Conservation (phyloP, 352 stramenopile species). For the Pythium sp. region DNA sequence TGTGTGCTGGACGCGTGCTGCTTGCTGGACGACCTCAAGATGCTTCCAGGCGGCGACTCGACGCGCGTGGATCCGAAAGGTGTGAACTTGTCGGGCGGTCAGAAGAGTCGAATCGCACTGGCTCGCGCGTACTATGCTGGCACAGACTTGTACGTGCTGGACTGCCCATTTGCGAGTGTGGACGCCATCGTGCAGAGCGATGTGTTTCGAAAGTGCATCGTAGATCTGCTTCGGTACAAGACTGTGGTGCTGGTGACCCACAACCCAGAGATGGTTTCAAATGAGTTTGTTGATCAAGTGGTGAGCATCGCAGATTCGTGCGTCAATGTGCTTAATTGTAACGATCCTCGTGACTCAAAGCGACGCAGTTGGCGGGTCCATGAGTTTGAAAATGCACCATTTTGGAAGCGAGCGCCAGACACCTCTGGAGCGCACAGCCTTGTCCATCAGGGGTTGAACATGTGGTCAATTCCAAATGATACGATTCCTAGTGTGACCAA, state of each 20-base stretch:
- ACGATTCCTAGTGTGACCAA: background rate
- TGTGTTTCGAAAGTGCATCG: constrained; percentile 49
- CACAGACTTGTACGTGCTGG: constrained; percentile 47
- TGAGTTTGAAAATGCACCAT: background rate
- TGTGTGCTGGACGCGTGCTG: constrained; percentile 26
- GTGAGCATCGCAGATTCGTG: constrained; percentile 15
- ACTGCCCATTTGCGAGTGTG: constrained; percentile 45
- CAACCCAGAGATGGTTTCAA: constrained; percentile 43
- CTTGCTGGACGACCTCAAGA: constrained; percentile 19
- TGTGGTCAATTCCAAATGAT: background rate
- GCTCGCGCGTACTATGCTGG: constrained; percentile 51
- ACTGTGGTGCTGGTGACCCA: constrained; percentile 50
- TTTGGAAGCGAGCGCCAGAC: background rate
- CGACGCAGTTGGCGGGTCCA: background rate
- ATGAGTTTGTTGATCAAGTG: constrained; percentile 34
- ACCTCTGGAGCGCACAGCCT: background rate
- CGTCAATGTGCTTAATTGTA: background rate
- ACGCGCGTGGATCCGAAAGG: constrained; percentile 49
- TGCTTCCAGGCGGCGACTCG: constrained; percentile 50
- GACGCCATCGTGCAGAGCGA: constrained; percentile 54
- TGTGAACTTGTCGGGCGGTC: constrained; percentile 50
- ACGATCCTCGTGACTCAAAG: background rate
- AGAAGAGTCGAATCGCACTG: constrained; percentile 51
- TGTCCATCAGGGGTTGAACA: background rate
- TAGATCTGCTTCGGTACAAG: constrained; percentile 41